Conservation (phyloP, 2,329 filamentous ascomycete species). For the Atkinsonella texensis region DNA sequence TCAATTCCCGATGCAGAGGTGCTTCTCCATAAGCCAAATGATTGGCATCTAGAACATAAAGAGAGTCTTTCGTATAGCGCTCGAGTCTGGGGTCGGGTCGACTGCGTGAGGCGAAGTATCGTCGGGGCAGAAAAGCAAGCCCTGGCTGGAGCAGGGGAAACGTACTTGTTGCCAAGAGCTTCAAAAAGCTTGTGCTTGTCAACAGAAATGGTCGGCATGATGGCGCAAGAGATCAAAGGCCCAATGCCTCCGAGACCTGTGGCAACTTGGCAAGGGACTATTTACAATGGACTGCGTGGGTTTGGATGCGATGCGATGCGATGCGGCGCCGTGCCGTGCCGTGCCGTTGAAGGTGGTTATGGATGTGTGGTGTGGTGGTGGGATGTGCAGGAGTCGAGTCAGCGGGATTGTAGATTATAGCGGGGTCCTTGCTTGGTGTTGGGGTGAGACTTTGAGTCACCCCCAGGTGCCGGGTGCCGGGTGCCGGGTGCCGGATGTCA, state of each 20-base stretch:
- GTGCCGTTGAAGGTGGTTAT: constrained; percentile 2
- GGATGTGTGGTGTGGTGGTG: constrained; percentile 4
- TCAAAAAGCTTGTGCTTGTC: constrained; percentile 95
- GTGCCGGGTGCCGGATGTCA: too few relatives aligned
- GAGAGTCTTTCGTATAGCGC: too few relatives aligned
- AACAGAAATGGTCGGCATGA: constrained; percentile 91
- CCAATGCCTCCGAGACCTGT: constrained; percentile 11
- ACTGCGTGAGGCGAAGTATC: background rate
- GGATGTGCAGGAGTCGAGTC: background rate
- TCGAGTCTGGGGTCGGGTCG: too few relatives aligned
- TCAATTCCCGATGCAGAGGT: too few relatives aligned
- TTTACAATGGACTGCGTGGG: background rate
- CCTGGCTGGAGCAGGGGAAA: constrained; percentile 9
- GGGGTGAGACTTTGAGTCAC: constrained; percentile 1
- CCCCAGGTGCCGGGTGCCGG: background rate
- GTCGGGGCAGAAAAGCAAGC: constrained; percentile 8
- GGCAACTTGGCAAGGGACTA: background rate
- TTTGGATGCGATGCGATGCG: background rate
- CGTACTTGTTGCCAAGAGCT: constrained; percentile 74
- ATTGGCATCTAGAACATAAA: too few relatives aligned
- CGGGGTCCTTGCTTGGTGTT: constrained; percentile 4
- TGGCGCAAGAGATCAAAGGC: constrained; percentile 12
- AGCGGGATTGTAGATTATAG: background rate
- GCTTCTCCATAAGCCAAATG: too few relatives aligned
- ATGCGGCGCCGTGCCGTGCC: too few relatives aligned